Base-by-base conservation (phyloP, 768 basidiomycete species). In the Rhizopogon roseolus region DNA sequence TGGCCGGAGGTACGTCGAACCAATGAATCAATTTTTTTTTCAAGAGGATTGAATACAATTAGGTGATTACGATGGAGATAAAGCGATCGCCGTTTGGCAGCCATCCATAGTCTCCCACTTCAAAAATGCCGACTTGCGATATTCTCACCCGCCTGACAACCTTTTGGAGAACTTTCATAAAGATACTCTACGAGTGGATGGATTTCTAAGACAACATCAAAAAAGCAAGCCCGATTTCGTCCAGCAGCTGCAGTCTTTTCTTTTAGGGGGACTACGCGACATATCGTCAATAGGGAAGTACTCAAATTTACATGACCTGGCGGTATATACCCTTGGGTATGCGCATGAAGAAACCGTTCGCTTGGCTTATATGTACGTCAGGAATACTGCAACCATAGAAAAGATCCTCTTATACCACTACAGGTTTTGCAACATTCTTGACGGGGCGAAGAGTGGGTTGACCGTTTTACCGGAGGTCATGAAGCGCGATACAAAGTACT, bases 61-160 rank as follows among this genome's bases (percentile, higher is more conserved):
- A 82, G 85, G 86, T 19, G 87, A 88, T 56, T 87, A 87, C 57
- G 87, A 88, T 58, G 87, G 87, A 1, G 86, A 87, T 55, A 82
- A 76, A 16, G 78, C 76, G 4, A 65, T 75, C 6, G 76, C 80
- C 1, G 81, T 84, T 32, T 87, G 81, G 78, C 73, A 85, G 28
- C 79, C 79, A 0, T 64, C 71, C 14, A 71, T 89, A 19, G 84
- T 89, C 11, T 41, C 66, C 4, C 49, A 59, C 1, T 90, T 90
- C 64, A 62, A 56, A n/a, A 80, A 82, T 55, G 80, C 86, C 0
- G 66, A 76, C 34, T 64, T 74, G 6, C 62, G 67, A 9, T 81
- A 73, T 53, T 80, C 84, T 0, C 60, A 72, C 4, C 76, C 80
- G n/a, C 85, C 86, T 2, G 38, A 51, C 1, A 64, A 70, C 14